Base-by-base conservation (phyloP, 106 monocot genomes). In the Platanthera guangdongensis region DNA sequence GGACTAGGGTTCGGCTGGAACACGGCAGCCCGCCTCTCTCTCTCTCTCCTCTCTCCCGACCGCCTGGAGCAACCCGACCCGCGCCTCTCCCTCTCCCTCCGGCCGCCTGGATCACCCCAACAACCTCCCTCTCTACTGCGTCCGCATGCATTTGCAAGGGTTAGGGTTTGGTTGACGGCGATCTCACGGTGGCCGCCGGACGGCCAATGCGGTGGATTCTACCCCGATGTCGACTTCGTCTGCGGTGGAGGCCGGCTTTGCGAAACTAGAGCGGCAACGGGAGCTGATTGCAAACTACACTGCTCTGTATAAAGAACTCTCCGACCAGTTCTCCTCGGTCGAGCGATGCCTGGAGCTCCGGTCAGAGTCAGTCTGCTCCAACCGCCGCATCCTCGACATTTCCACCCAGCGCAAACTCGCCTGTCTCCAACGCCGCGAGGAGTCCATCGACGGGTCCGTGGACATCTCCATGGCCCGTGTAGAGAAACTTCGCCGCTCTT, bases 271-370 rank as follows among this genome's bases (percentile, higher is more conserved):
- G 85, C 57, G 72, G 79, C 92, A 95, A 82, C 81, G 80, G 55
- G 86, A 88, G 80, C 88, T 95, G 62, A 90, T 95, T 78, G 49
- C 84, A 47, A 88, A 81, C 83, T 95, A 92, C 84, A 95, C 92
- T 10, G 68, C 57, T 28, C 85, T 95, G 51, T 95, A 90, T 90
- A 86, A 84, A 82, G 90, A 95, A 82, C 92, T 95, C 18, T 67
- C 86, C 47, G 92, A 90, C 76, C 95, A 95, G 82, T 92, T 92
- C 85, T 39, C 83, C 70, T 80, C 90, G 51, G 76, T 95, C 53
- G 92, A 95, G 79, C 80, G 82, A n/a, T 83, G 82, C 50, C 81
- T 92, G 21, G 84, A 86, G 73, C 32, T 80, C 67, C 81, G 80
- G 65, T 90, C 90, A 30, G 88, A 92, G n/a, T 51, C 82, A 63